phyloP scores from a whole-genome alignment of 2,329 filamentous ascomycete genomes.

The Cercospora beticola region DNA sequence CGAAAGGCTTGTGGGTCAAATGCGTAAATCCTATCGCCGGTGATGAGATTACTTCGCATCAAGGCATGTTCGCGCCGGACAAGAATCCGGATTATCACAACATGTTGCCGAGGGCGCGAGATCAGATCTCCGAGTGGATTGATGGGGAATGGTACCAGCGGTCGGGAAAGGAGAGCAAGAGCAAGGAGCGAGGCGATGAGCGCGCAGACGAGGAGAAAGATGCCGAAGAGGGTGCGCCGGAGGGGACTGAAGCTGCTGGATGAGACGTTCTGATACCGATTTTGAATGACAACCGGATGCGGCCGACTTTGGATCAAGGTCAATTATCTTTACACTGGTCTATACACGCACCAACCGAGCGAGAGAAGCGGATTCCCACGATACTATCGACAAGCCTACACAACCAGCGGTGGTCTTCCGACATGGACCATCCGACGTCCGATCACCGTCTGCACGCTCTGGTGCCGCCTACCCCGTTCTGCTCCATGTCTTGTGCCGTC shows the following conservation, averaged over 20 bases:
- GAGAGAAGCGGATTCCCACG: background rate
- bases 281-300: background rate
- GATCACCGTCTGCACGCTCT: background rate
- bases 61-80: constrained; percentile 71
- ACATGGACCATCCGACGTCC: background rate
- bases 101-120: constrained; percentile 65
- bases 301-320: background rate
- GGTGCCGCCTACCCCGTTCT: background rate
- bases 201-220: background rate
- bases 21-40: constrained; percentile 75
- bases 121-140: constrained; percentile 64
- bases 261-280: background rate
- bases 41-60: constrained; percentile 81
- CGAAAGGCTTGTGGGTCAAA: constrained; percentile 61
- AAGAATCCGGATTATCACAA: constrained; percentile 71
- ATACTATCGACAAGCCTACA: background rate
- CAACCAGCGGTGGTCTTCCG: background rate
- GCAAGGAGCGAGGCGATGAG: background rate
- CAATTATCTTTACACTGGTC: background rate
- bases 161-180: constrained; percentile 15
- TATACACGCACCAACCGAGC: background rate
- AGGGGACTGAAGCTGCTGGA: background rate
- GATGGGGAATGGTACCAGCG: constrained; percentile 35
- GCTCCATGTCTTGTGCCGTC: background rate
- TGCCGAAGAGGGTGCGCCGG: background rate